These are phyloP conservation scores for Aspergillus pseudoglaucus DNA, from an alignment of 2,329 filamentous ascomycete genomes.

Conservation along the genomic window DNA sequence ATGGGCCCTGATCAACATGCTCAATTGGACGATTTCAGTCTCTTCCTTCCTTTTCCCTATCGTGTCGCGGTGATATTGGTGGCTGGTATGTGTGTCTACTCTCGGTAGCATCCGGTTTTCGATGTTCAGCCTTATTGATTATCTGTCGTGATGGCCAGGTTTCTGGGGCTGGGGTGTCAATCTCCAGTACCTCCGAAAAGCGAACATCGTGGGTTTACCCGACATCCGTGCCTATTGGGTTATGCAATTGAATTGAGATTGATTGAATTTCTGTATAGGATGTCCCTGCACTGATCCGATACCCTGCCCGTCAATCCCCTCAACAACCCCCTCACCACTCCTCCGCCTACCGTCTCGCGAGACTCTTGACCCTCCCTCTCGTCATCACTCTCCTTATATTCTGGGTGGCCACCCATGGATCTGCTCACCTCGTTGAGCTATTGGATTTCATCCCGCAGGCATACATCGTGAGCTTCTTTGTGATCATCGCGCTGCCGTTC, in stretches of 20 bases:
- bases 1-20: constrained; percentile 37
- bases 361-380: constrained; percentile 66
- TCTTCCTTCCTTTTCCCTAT: constrained; percentile 81
- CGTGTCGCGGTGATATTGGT: constrained; percentile 80
- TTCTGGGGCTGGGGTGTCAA: constrained; percentile 95
- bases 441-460: constrained; percentile 83
- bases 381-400: constrained; percentile 68
- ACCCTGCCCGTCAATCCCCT: constrained; percentile 66
- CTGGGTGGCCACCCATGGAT: constrained; percentile 71
- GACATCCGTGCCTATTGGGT: not conserved
- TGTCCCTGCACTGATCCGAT: constrained; percentile 77
- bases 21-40: constrained; percentile 73
- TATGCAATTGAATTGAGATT: not conserved
- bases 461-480: constrained; percentile 66
- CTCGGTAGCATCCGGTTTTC: not conserved
- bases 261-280: constrained; percentile 47
- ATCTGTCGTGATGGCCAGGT: constrained; percentile 46
- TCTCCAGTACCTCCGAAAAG: constrained; percentile 72
- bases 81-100: constrained; percentile 55
- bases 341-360: constrained; percentile 80
- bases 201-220: constrained; percentile 59
- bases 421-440: constrained; percentile 61
- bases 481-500: constrained; percentile 67
- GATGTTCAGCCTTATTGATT: constrained; percentile 4
- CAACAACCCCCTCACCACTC: constrained; percentile 68